A percentile compares a stretch with the other conserved stretches of the same genome.
Conservation (phyloP, 495 filamentous ascomycete genomes). For the Letharia columbiana region DNA sequence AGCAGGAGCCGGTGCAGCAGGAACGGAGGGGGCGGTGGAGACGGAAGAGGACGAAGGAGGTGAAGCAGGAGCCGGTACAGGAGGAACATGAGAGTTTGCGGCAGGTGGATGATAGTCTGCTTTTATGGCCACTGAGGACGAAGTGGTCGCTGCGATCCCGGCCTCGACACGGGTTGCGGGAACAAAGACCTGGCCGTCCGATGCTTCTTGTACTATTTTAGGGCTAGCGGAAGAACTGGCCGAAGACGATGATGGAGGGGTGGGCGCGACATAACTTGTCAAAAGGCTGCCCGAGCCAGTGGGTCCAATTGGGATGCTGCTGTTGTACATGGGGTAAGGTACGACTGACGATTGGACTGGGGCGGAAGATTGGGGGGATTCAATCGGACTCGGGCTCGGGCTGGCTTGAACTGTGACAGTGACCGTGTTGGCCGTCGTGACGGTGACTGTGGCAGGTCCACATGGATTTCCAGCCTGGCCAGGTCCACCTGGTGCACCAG, state of each 20-base stretch:
- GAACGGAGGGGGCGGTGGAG: neutral
- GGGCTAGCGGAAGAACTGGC: neutral
- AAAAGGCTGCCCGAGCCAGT: slow-evolving; percentile 2
- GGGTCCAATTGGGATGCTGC: slow-evolving; percentile 10
- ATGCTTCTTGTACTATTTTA: neutral
- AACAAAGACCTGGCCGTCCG: neutral
- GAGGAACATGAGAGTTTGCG: neutral
- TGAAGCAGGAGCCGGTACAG: neutral
- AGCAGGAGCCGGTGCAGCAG: neutral
- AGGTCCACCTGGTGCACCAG: slow-evolving; percentile 8
- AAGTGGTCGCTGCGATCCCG: neutral
- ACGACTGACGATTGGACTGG: neutral
- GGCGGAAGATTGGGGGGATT: neutral
- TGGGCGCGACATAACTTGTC: neutral
- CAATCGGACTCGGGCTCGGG: neutral
- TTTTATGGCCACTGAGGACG: slow-evolving; percentile 7
- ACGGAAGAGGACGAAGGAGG: neutral
- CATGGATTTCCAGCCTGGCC: slow-evolving; percentile 18
- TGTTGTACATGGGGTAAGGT: slow-evolving; percentile 11
- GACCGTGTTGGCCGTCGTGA: slow-evolving; percentile 24
- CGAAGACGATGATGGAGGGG: neutral
- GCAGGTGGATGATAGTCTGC: slow-evolving; percentile 3
- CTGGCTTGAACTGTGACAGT: slow-evolving; percentile 25
- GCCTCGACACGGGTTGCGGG: neutral
- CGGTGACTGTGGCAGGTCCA: slow-evolving; percentile 26